Base-by-base conservation (phyloP, 805 yeast genomes). In the Metschnikowia sp. region DNA sequence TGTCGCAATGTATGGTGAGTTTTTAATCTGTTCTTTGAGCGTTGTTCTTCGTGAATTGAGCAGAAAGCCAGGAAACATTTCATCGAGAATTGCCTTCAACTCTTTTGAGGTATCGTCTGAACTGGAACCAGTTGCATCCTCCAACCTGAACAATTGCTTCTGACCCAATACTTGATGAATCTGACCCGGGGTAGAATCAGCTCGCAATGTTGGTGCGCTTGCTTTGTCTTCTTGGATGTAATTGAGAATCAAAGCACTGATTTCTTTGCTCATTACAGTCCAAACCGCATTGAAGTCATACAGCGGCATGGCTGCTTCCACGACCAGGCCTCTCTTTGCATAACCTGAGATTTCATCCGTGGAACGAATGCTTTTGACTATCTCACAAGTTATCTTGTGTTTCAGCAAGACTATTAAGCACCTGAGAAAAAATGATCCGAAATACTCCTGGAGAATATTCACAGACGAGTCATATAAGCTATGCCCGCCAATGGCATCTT, bases 21-120 rank as follows among this genome's bases (percentile, higher is more conserved):
- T 48, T 10, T 54, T 57, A 8, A 49, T 42, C 7, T 42, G 44
- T 22, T 44, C 40, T 7, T 36, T 26, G 18, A n/a, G 40, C 5
- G 12, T 36, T 32, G 48, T 7, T n/a, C 49, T 54, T 3, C 42
- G 40, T 5, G 59, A 60, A 38, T 53, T 58, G 10, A 56, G 32
- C 9, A 61, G 66, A 55, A 86, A 77, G 0, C 92, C 94, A 0
- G 95, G 91, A 48, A 88, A 87, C 61, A 86, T 75, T 42, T 79
- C 82, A 43, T 81, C 78, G 29, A 88, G 67, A 3, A 64, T 34
- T 72, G 50, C 45, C 37, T 59, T 60, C 36, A 69, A 45, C 39
- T 66, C 67, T 34, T 63, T 64, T 0, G 79, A 43, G 9, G 53
- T 33, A 28, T 40, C 47, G n/a, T 48, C 31, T 1, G 55, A 51